phyloP scores from a whole-genome alignment of 768 basidiomycete species.

The Tephrocybe sp. region DNA sequence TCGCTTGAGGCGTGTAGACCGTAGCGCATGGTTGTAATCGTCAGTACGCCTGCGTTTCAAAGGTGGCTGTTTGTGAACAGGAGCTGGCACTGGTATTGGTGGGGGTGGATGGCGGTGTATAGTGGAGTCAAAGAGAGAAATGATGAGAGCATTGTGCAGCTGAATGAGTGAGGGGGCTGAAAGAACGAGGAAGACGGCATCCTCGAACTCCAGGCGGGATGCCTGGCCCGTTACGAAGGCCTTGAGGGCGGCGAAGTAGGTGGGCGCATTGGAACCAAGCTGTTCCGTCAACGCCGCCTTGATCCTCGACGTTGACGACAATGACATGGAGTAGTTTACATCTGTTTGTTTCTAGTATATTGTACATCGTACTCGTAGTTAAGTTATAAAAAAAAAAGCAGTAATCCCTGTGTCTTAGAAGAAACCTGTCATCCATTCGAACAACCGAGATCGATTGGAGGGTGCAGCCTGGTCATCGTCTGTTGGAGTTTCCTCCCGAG shows the following conservation, averaged over 20 bases:
- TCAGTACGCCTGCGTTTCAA: slow-evolving; percentile 63
- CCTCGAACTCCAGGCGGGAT: slow-evolving; percentile 78
- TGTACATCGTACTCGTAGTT: not conserved
- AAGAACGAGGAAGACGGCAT: slow-evolving; percentile 60
- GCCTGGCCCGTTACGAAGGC: slow-evolving; percentile 66
- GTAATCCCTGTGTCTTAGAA: slow-evolving; percentile 1
- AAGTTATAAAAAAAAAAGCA: not conserved
- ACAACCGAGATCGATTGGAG: slow-evolving; percentile 17
- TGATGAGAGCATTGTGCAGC: slow-evolving; percentile 81
- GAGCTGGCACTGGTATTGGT: slow-evolving; percentile 7
- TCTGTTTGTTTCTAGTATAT: slow-evolving; percentile 3
- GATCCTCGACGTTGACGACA: slow-evolving; percentile 73
- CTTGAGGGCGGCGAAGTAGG: slow-evolving; percentile 66
- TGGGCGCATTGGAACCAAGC: slow-evolving; percentile 58
- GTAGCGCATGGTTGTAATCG: slow-evolving; percentile 53
- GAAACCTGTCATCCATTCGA: slow-evolving; percentile 26
- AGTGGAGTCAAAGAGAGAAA: slow-evolving; percentile 80
- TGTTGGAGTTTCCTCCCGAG: slow-evolving; percentile 6
- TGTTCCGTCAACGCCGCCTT: slow-evolving; percentile 65
- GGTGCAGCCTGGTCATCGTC: slow-evolving; percentile 13
- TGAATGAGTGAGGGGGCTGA: slow-evolving; percentile 68
- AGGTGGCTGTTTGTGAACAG: slow-evolving; percentile 62
- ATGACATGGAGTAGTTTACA: slow-evolving; percentile 51
- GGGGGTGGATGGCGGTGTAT: slow-evolving; percentile 26
- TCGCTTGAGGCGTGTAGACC: slow-evolving; percentile 66